Base-by-base conservation (phyloP, 177 flowering plant genomes). In the Telopea speciosissima region DNA sequence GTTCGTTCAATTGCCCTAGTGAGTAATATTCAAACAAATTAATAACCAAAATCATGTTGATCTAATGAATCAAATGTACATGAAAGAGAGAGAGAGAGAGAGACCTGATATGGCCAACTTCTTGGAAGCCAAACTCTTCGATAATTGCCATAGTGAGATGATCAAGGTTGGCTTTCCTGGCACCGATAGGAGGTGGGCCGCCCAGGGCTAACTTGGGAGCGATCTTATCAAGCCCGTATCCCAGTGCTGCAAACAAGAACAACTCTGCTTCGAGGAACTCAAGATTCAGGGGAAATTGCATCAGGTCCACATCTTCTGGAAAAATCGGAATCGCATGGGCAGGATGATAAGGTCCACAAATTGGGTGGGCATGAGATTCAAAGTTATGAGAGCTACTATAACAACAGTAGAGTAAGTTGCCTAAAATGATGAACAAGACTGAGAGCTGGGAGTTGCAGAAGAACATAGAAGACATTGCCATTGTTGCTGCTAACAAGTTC, bases 1-100 rank as follows among this genome's bases (percentile, higher is more conserved):
- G 74, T 77, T 9, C 54, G 11, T 28, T n/a, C 72, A 44, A 80
- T 66, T 0, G 67, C 80, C 72, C 78, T 80, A 70, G 70, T 5
- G 7, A 36, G 3, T 4, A 5, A 36, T 28, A 28, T 28, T 28
- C 31, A 36, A 36, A 36, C 40, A 36, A 36, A 36, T 36, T 36
- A 36, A 8, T 36, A 36, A 36, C 8, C 40, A 36, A 36, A 36
- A 36, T 36, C 8, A 36, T 36, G 40, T 36, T 36, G 4, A 28
- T 28, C 31, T 28, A 28, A 28, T 28, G 31, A 28, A 28, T 28
- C 31, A 28, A 28, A 28, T 28, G 31, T 28, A 4, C n/a, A n/a
- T 0, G 54, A 49, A 19, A n/a, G 61, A 58, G 61, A 56, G 61
- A n/a, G 61, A 56, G 61, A 17, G 33, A 62, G 36, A 25, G 65